Conservation (phyloP, 257 asterid genomes). For the Rehmannia glutinosa region DNA sequence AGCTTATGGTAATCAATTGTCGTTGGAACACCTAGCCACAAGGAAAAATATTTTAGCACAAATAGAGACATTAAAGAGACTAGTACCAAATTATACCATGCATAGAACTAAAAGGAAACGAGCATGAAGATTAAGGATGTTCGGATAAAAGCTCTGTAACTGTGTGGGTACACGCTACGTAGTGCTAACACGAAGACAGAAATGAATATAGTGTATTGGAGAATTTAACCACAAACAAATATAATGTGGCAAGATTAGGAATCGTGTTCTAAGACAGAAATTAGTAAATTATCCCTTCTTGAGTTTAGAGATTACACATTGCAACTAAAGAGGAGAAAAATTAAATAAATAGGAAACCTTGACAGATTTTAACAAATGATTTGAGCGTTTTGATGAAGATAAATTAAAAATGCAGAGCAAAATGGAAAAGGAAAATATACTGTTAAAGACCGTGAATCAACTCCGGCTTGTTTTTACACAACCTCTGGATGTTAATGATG, state of each 20-base stretch:
- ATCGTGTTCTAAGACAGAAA: neutral
- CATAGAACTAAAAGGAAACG: neutral
- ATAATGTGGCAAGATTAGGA: neutral
- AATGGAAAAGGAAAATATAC: neutral
- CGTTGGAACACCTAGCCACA: constrained; percentile 85
- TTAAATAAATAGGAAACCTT: neutral
- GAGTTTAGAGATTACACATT: neutral
- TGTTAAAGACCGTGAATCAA: neutral
- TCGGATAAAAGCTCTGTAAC: no score
- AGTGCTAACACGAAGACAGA: neutral
- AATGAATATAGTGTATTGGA: neutral
- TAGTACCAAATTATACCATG: neutral
- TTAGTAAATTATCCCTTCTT: neutral
- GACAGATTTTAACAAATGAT: neutral
- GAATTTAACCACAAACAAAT: neutral
- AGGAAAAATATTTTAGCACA: constrained; percentile 4
- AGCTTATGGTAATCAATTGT: constrained; percentile 98
- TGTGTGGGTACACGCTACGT: neutral
- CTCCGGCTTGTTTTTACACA: neutral
- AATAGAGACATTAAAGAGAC: neutral
- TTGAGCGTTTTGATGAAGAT: neutral
- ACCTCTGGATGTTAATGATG: neutral
- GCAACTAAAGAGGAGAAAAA: neutral
- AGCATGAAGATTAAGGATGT: neutral
- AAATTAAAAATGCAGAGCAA: neutral